Evolutionary conservation across 176 grass and related monocot species (phyloP).

Genomic region (Oryza punctata): DNA sequence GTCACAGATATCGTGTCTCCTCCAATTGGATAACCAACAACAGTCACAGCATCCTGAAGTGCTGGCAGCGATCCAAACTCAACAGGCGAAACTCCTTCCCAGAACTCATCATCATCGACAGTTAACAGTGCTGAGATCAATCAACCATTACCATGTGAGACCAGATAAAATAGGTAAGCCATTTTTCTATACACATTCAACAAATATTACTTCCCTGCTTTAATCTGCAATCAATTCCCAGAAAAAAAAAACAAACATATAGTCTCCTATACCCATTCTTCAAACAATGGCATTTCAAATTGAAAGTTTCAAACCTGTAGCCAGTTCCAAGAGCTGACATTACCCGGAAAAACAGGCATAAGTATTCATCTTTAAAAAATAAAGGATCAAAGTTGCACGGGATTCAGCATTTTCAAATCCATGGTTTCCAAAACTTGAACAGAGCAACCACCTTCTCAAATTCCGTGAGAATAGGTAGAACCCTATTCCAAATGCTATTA

Average conservation of each 20-base stretch:
- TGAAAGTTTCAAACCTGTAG: neutral
- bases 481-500: neutral
- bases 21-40: conserved; percentile 98
- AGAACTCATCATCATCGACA: conserved; percentile 90
- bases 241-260: neutral
- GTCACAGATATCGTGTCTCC: conserved; percentile 99
- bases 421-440: neutral
- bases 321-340: neutral
- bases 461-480: conserved; percentile 9
- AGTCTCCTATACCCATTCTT: too few species aligned
- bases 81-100: conserved; percentile 83
- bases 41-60: conserved; percentile 90
- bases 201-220: neutral
- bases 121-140: conserved; percentile 68
- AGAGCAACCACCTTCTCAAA: neutral
- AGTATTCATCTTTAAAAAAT: neutral
- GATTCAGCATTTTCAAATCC: conserved; percentile 9
- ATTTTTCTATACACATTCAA: neutral
- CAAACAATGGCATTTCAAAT: neutral
- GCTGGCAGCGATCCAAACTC: conserved; percentile 86
- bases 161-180: neutral
- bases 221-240: neutral
- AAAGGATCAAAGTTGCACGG: neutral
- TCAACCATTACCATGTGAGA: conserved; percentile 19
- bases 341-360: neutral